Base-by-base conservation (phyloP, 176 grass and related monocot species). In the Oryza glaberrima region DNA sequence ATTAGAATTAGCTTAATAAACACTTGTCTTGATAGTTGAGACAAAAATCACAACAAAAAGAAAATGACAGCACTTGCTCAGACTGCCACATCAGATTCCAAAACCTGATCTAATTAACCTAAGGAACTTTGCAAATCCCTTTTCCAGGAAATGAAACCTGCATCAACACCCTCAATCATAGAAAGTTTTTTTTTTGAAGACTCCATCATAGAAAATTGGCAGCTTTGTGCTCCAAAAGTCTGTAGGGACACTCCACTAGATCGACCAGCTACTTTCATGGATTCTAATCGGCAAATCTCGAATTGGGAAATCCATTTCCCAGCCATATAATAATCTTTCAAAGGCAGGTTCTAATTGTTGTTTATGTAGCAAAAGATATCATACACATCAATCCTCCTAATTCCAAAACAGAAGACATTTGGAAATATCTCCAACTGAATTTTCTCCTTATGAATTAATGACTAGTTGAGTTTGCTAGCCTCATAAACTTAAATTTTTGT, bases 1-100 rank as follows among this genome's bases (percentile, higher is more conserved):
- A 91, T 87, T 87, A 91, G 70, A 30, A 72, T 84, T 87, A 87
- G 76, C 70, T 77, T 78, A 75, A 80, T 87, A 91, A 87, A 83
- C 76, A 80, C 32, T 70, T 76, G 84, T 79, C 73, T 80, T 6
- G 26, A 28, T 40, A 65, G 67, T 80, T 6, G 38, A 40, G 63
- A 65, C 38, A 80, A 70, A 52, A 79, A 80, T 46, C 54, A 36
- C 69, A 87, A 67, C 40, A 65, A 65, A 87, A 87, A 58, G 54
- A 58, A 87, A 7, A 15, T 70, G 64, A 80, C 34, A 87, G 40
- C 49, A 36, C 72, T 77, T 81, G 65, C 72, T 82, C 71, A 51
- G 51, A 19, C 41, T 28, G 52, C 77, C 52, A 86, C 65, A 84
- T 35, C 63, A 74, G 72, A 84, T 51, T 66, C 70, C 81, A 65